These are phyloP conservation scores for Malassezia nana DNA, from an alignment of 1,284 basidiomycete genomes.

Conservation along the genomic window DNA sequence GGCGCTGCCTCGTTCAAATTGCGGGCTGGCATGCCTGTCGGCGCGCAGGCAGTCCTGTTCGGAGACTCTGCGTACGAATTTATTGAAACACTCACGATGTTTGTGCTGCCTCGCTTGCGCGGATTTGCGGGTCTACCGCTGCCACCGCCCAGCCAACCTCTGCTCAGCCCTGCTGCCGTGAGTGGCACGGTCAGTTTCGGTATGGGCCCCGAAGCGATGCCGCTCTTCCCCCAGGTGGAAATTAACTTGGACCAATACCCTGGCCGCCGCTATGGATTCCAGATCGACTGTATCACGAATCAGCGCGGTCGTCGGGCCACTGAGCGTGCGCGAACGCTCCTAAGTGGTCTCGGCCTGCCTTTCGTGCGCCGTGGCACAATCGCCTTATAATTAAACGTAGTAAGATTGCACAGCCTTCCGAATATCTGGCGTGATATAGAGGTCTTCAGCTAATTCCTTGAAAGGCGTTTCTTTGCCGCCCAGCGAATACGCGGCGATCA, in stretches of 20 bases:
- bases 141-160: slow-evolving; percentile 52
- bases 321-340: slow-evolving; percentile 35
- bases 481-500: slow-evolving; percentile 23
- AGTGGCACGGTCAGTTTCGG: slow-evolving; percentile 83
- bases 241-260: slow-evolving; percentile 47
- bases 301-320: slow-evolving; percentile 41
- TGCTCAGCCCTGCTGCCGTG: slow-evolving; percentile 57
- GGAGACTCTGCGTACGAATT: slow-evolving; percentile 91
- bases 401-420: slow-evolving; percentile 23
- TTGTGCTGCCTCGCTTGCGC: slow-evolving; percentile 81
- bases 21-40: slow-evolving; percentile 69
- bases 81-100: slow-evolving; percentile 75
- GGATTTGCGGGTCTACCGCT: slow-evolving; percentile 76
- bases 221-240: slow-evolving; percentile 63
- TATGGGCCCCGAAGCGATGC: slow-evolving; percentile 71
- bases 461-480: slow-evolving; percentile 24
- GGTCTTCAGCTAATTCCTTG: slow-evolving; percentile 33
- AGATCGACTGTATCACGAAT: slow-evolving; percentile 46
- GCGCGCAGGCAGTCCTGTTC: slow-evolving; percentile 77
- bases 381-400: slow-evolving; percentile 11
- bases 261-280: slow-evolving; percentile 38
- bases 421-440: slow-evolving; percentile 39
- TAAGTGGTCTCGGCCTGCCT: slow-evolving; percentile 42
- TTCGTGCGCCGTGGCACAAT: slow-evolving; percentile 35
- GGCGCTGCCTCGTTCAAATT: slow-evolving; percentile 75